Base-by-base conservation (phyloP, 257 asterid genomes). In the Capsicum baccatum region DNA sequence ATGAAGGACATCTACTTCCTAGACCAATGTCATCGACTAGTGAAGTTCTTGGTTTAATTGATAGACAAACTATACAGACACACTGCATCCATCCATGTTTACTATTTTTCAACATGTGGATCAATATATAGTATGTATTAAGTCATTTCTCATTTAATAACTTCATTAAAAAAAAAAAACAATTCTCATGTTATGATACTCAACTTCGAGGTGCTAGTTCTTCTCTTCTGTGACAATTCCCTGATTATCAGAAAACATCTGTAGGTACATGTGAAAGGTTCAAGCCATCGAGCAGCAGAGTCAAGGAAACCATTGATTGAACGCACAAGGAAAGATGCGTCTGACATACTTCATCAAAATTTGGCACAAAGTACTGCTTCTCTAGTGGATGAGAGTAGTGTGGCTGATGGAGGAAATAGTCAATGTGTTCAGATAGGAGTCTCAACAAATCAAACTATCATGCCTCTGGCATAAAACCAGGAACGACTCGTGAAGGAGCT, bases 261-360 rank as follows among this genome's bases (percentile, higher is more conserved):
- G 58, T 86, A 92, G 98, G 85, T 91, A 44, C 98, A 92, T 87
- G 73, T 90, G 50, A 89, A 85, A 85, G 94, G 93, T 71, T 88
- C 92, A 4, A 90, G 93, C 84, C 98, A 93, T 85, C 85, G 60
- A 74, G 85, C 90, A 17, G 92, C 93, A 6, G 96, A 89, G 80
- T 82, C 86, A 33, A 92, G 85, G 88, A 85, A 85, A 86, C 92
- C 90, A 67, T 84, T 94, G 88, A 91, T 88, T 83, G 91, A 88
- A 54, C 86, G 39, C 55, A 85, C 92, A 0, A 86, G 85, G 67
- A 90, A 89, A 87, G 92, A 91, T 83, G 92, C 89, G 80, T 85
- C 89, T 9, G 95, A 91, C 79, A 89, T 86, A 62, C 63, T 88
- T 63, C 67, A 33, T 62, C 84, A 81, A 78, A 85, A 58, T 33